Conservation (phyloP, 495 filamentous ascomycete genomes). For the Lasiosphaeria ovina region DNA sequence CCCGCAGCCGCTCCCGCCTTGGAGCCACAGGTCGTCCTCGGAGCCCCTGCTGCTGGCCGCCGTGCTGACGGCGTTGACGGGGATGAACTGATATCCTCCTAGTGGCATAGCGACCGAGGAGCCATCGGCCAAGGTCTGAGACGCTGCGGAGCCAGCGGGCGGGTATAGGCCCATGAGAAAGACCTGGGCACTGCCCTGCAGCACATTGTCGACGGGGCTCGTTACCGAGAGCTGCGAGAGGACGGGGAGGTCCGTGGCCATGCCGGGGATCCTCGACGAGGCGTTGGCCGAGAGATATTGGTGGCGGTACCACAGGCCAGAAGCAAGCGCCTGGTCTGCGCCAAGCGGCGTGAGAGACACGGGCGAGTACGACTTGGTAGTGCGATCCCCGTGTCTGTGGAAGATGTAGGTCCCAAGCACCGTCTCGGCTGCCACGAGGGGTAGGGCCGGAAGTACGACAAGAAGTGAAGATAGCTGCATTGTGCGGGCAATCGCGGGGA, state of each 20-base stretch:
- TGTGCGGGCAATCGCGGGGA: not conserved
- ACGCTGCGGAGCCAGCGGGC: slow-evolving; percentile 52
- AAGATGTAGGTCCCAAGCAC: slow-evolving; percentile 70
- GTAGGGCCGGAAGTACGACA: slow-evolving; percentile 33
- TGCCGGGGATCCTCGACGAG: slow-evolving; percentile 34
- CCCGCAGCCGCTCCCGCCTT: slow-evolving; percentile 58
- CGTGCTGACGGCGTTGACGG: slow-evolving; percentile 50
- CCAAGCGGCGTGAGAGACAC: slow-evolving; percentile 65
- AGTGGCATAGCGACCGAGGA: slow-evolving; percentile 57
- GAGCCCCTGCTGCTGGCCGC: slow-evolving; percentile 52
- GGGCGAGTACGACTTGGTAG: slow-evolving; percentile 54
- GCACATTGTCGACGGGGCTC: slow-evolving; percentile 58
- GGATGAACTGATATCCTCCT: slow-evolving; percentile 71
- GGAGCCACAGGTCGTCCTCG: slow-evolving; percentile 60
- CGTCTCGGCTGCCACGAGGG: slow-evolving; percentile 51
- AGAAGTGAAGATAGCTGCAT: not conserved
- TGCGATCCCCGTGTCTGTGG: slow-evolving; percentile 71
- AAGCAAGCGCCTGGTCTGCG: slow-evolving; percentile 60
- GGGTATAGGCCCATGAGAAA: slow-evolving; percentile 85
- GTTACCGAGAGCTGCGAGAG: slow-evolving; percentile 62
- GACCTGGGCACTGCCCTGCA: slow-evolving; percentile 67
- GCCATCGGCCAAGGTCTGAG: slow-evolving; percentile 59
- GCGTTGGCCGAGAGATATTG: slow-evolving; percentile 53
- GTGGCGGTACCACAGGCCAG: slow-evolving; percentile 60
- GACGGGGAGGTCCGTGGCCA: slow-evolving; percentile 55